Evolutionary conservation across 106 monocot species (phyloP), one percentile per base, ranked within the genome.

Genomic region (Alisma plantagoaquatica): DNA sequence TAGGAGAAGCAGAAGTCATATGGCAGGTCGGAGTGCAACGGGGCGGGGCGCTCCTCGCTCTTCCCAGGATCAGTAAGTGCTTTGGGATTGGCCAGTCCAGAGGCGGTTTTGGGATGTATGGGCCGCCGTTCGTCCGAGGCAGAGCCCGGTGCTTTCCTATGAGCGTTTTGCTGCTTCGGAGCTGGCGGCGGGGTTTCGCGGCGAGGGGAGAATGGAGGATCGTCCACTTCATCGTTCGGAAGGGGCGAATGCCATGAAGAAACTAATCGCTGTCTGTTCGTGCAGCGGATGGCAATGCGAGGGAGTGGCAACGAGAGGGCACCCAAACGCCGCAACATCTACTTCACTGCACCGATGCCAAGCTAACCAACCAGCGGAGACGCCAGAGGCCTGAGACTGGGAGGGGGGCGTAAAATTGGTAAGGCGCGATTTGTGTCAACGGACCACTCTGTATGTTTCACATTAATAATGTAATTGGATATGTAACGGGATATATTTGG

Each of bases 1-100:
- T 98, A 98, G 33, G 84, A 81, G 85, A 79, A 98, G 27, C 80
- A 78, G 71, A 98, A 98, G 31, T 98, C 85, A 63, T 89, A 98
- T 3, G 89, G 85, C 21, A 98, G 79, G 43, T 89, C 71, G 5
- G 86, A 91, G 22, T 65, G 68, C n/a, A n/a, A n/a, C n/a, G n/a
- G n/a, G n/a, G 55, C 66, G 11, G 2, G 75, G 88, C 9, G 26
- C 4, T 3, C 41, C 10, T 2, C 31, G 31, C 21, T 32, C 20
- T 18, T 31, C 19, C 29, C 0, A 4, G 44, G 28, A 16, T 14
- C 3, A n/a, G n/a, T 29, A 25, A 27, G 16, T 15, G 30, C 28
- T 14, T 42, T 59, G 49, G 56, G 9, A 26, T 18, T 11, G 14
- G 18, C 23, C 8, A 23, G 52, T 4, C 2, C 15, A 6, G 41